Evolutionary conservation across 2,329 filamentous ascomycete species (phyloP).

Genomic region (Diplodia intermedia): DNA sequence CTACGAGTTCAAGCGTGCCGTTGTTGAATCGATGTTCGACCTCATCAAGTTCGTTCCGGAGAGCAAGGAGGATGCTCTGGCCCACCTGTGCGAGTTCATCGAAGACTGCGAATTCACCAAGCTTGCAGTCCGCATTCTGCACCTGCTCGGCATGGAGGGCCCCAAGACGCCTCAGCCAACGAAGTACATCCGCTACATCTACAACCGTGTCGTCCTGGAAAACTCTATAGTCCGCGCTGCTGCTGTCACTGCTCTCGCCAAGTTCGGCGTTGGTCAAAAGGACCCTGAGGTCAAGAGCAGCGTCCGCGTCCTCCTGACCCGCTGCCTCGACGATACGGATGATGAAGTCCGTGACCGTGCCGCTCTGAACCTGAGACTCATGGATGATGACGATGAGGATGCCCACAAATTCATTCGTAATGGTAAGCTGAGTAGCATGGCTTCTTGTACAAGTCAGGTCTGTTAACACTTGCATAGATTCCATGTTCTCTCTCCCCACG

Average conservation of each 20-base stretch:
- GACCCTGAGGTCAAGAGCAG: slow-evolving; percentile 97
- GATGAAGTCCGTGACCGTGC: slow-evolving; percentile 97
- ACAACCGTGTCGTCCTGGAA: slow-evolving; percentile 96
- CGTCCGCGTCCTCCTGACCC: slow-evolving; percentile 87
- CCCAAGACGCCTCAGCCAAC: slow-evolving; percentile 95
- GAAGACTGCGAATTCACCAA: slow-evolving; percentile 99
- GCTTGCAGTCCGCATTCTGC: slow-evolving; percentile 90
- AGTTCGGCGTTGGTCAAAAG: slow-evolving; percentile 96
- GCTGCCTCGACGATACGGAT: slow-evolving; percentile 95
- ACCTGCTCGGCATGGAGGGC: slow-evolving; percentile 91
- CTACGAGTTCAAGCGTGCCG: slow-evolving; percentile 96
- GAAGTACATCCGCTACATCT: slow-evolving; percentile 99
- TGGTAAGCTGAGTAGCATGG: slow-evolving; percentile 60
- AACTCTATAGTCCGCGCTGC: slow-evolving; percentile 95
- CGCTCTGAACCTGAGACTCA: slow-evolving; percentile 87
- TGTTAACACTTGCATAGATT: slow-evolving; percentile 63
- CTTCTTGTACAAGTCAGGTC: neutral
- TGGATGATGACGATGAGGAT: slow-evolving; percentile 88
- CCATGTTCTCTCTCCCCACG: slow-evolving; percentile 90
- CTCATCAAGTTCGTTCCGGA: slow-evolving; percentile 99
- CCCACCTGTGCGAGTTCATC: slow-evolving; percentile 97
- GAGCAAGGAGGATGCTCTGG: slow-evolving; percentile 78
- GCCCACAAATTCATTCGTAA: slow-evolving; percentile 92
- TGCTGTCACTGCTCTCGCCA: slow-evolving; percentile 92
- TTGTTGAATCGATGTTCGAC: slow-evolving; percentile 99